phyloP scores from a whole-genome alignment of 2,329 filamentous ascomycete species.

The Lecanicillium sp. region DNA sequence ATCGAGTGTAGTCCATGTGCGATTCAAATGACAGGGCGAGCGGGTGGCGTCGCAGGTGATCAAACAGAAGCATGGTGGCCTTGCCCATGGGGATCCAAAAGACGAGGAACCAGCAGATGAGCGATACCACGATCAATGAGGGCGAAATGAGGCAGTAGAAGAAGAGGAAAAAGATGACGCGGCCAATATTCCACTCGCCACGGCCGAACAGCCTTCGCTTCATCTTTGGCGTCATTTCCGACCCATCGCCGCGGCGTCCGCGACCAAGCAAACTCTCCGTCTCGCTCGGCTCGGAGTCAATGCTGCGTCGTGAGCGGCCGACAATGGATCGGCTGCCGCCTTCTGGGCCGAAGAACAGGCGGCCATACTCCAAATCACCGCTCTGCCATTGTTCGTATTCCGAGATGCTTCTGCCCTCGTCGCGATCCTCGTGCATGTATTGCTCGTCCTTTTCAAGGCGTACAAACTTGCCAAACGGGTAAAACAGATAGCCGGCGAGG shows the following conservation, averaged over 20 bases:
- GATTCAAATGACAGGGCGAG: conserved; percentile 89
- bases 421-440: conserved; percentile 89
- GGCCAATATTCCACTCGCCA: conserved; percentile 89
- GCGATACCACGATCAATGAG: conserved; percentile 75
- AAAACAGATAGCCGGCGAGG: conserved; percentile 79
- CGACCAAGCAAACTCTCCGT: conserved; percentile 79
- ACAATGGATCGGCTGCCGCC: conserved; percentile 65
- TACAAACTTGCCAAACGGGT: conserved; percentile 95
- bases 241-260: conserved; percentile 42
- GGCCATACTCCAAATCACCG: conserved; percentile 89
- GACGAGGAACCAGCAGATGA: conserved; percentile 90
- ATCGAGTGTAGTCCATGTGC: conserved; percentile 67
- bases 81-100: conserved; percentile 99
- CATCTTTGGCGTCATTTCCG: conserved; percentile 30
- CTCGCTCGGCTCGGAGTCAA: conserved; percentile 78
- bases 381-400: conserved; percentile 99
- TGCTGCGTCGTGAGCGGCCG: conserved; percentile 77
- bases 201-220: conserved; percentile 91
- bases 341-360: conserved; percentile 89
- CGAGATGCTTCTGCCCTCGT: conserved; percentile 92
- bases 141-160: conserved; percentile 93
- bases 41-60: conserved; percentile 87
- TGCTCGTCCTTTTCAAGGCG: conserved; percentile 88
- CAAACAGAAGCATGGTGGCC: conserved; percentile 79
- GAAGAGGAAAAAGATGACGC: conserved; percentile 91